Percentiles rank a stretch among this genome's conserved stretches.
These are phyloP conservation scores for Penicillium freii DNA, from an alignment of 2,329 filamentous ascomycete genomes.

Conservation along the genomic window DNA sequence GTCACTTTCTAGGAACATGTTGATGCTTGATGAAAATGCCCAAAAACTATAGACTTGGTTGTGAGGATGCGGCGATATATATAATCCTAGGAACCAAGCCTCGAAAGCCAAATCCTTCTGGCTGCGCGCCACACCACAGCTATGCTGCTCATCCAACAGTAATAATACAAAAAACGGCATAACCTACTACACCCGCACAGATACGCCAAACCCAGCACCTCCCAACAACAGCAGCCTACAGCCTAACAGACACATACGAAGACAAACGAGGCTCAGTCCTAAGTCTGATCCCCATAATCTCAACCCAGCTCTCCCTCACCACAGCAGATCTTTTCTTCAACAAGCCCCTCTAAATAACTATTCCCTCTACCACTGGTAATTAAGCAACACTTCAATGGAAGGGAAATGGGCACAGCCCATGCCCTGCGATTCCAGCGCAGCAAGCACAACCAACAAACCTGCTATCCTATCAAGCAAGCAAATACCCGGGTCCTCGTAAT, in stretches of 20 bases:
- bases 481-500: slow-evolving; percentile 2
- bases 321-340: no score
- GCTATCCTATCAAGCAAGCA: background rate
- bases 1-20: no score
- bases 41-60: background rate
- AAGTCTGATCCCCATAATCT: no score
- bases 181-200: background rate
- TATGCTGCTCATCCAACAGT: background rate
- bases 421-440: background rate
- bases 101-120: background rate
- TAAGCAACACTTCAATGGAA: background rate
- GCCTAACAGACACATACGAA: no score
- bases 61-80: background rate
- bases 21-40: no score
- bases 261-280: no score
- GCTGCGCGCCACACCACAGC: background rate
- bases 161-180: background rate
- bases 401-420: background rate
- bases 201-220: background rate
- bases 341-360: no score
- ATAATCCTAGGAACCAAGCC: background rate
- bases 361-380: no score
- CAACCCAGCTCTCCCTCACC: no score
- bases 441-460: background rate
- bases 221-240: no score